Conservation (phyloP, 208 protist genomes). For the Novymonas esmeraldas region DNA sequence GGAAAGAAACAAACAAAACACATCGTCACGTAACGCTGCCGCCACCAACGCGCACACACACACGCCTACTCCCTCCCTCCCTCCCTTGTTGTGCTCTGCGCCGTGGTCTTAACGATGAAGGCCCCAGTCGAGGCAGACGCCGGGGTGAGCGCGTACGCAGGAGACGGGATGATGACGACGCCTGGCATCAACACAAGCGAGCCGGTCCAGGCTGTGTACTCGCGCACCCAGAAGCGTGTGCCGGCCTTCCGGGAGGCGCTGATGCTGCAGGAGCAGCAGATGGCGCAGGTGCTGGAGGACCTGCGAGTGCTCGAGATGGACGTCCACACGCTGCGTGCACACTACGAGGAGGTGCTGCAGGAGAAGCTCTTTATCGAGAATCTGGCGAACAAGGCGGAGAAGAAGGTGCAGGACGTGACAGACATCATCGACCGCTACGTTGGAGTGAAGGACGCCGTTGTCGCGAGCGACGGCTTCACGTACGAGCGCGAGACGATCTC, state of each 20-base stretch:
- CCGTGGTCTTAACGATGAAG: slow-evolving; percentile 15
- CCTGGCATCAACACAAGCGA: slow-evolving; percentile 24
- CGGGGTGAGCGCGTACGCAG: slow-evolving; percentile 18
- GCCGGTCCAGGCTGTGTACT: slow-evolving; percentile 48
- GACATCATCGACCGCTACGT: slow-evolving; percentile 70
- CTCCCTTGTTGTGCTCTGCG: not conserved
- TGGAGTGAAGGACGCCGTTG: slow-evolving; percentile 83
- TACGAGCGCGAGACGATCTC: slow-evolving; percentile 90
- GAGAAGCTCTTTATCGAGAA: slow-evolving; percentile 60
- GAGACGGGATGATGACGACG: slow-evolving; percentile 35
- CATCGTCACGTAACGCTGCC: no score
- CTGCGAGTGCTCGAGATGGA: slow-evolving; percentile 44
- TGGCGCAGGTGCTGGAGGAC: slow-evolving; percentile 44
- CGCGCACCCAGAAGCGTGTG: slow-evolving; percentile 41
- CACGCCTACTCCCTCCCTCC: not conserved
- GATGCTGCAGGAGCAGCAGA: slow-evolving; percentile 54
- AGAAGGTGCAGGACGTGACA: slow-evolving; percentile 51
- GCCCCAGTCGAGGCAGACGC: slow-evolving; percentile 19
- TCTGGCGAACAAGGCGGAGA: slow-evolving; percentile 52
- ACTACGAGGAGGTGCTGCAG: slow-evolving; percentile 63
- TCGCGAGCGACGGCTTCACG: slow-evolving; percentile 90
- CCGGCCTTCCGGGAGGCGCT: slow-evolving; percentile 39
- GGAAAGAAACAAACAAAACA: no score
- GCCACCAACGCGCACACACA: no score
- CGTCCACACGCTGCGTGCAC: slow-evolving; percentile 47